These are phyloP conservation scores for Rhodosporidiobolus sp. DNA, from an alignment of 768 basidiomycete genomes.

Conservation along the genomic window DNA sequence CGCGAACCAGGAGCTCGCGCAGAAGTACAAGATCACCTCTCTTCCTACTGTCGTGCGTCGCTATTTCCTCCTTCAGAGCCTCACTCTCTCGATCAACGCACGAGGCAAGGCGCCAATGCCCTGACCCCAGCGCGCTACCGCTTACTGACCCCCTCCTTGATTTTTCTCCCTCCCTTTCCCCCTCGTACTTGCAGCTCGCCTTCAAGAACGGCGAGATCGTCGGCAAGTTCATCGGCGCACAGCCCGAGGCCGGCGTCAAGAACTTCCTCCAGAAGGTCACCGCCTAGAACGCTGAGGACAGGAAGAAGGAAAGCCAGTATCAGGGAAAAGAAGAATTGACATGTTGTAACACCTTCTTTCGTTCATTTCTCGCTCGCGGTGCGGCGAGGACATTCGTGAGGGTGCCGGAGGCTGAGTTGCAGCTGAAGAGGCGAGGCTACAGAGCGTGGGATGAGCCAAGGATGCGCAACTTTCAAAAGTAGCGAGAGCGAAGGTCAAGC, in stretches of 20 bases:
- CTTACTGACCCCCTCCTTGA: not conserved
- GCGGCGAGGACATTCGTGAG: too few relatives aligned
- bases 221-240: slow-evolving; percentile 31
- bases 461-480: too few relatives aligned
- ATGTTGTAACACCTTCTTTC: not conserved
- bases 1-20: slow-evolving; percentile 21
- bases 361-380: too few relatives aligned
- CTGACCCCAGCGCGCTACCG: too few relatives aligned
- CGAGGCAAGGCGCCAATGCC: too few relatives aligned
- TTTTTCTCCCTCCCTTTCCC: not conserved
- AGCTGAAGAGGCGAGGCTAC: too few relatives aligned
- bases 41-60: slow-evolving; percentile 27
- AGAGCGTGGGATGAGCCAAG: too few relatives aligned
- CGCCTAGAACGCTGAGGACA: too few relatives aligned
- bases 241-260: slow-evolving; percentile 13
- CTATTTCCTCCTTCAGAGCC: not conserved
- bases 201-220: slow-evolving; percentile 32
- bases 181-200: slow-evolving; percentile 18
- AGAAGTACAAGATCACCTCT: slow-evolving; percentile 27
- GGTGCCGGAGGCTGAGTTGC: too few relatives aligned
- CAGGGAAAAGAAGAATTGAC: not conserved
- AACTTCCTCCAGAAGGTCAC: slow-evolving; percentile 24
- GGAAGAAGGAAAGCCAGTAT: too few relatives aligned
- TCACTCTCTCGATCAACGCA: too few relatives aligned
- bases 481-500: too few relatives aligned